Evolutionary conservation across 306 rosid genomes (phyloP).

Genomic region (Castanea sativa): DNA sequence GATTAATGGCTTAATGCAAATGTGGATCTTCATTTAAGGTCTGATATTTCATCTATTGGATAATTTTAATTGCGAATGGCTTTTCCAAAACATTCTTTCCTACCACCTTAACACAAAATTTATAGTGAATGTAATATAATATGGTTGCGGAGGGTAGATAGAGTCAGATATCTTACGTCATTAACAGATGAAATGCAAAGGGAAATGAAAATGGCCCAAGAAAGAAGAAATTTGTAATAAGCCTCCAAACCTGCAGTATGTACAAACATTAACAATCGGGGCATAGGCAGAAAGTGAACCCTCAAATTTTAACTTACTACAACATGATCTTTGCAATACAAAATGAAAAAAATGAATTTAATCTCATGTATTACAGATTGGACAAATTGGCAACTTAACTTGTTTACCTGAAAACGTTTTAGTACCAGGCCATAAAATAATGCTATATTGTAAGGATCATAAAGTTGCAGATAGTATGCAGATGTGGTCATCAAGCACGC

Average conservation of each 20-base stretch:
- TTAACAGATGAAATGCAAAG: slow-evolving; percentile 50
- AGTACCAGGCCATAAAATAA: slow-evolving; percentile 43
- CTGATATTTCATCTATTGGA: background rate
- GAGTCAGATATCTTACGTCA: slow-evolving; percentile 42
- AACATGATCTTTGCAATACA: too few relatives aligned
- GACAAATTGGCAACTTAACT: background rate
- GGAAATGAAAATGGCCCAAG: slow-evolving; percentile 64
- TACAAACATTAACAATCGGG: slow-evolving; percentile 8
- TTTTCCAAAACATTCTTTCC: background rate
- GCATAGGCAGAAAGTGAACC: background rate
- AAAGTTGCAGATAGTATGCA: slow-evolving; percentile 2
- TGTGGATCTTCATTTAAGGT: background rate
- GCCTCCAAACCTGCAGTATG: slow-evolving; percentile 59
- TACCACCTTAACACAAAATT: background rate
- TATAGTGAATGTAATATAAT: background rate
- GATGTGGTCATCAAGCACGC: slow-evolving; percentile 62
- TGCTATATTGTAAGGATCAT: slow-evolving; percentile 8
- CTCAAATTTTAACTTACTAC: too few relatives aligned
- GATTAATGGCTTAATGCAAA: background rate
- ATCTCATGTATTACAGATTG: background rate
- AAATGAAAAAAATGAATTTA: background rate
- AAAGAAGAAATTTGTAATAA: slow-evolving; percentile 69
- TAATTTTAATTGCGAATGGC: too few relatives aligned
- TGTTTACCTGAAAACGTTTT: slow-evolving; percentile 53
- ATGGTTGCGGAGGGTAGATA: background rate